phyloP scores from a whole-genome alignment of 2,329 filamentous ascomycete species.

The Aspergillus puulaauensis region DNA sequence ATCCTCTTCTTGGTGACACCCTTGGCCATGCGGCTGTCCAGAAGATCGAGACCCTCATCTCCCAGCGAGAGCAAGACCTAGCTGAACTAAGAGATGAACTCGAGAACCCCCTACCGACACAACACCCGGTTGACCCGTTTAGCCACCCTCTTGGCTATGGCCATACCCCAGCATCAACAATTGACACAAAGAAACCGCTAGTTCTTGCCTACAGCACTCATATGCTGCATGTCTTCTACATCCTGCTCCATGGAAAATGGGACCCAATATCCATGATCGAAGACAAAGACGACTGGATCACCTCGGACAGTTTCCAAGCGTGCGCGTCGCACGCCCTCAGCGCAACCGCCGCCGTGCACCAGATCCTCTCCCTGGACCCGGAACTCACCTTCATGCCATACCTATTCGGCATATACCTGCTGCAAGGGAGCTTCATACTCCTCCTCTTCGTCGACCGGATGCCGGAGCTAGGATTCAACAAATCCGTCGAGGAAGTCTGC shows the following conservation, averaged over 20 bases:
- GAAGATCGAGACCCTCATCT: constrained; percentile 4
- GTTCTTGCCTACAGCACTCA: constrained; percentile 8
- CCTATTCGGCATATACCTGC: constrained; percentile 9
- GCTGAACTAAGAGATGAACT: background rate
- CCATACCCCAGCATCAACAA: background rate
- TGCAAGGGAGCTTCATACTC: constrained; percentile 10
- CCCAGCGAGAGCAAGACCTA: constrained; percentile 9
- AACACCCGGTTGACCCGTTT: too few species aligned
- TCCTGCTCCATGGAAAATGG: constrained; percentile 8
- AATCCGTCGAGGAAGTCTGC: constrained; percentile 10
- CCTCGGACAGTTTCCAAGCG: constrained; percentile 8
- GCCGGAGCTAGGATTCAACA: constrained; percentile 10
- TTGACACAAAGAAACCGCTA: constrained; percentile 1
- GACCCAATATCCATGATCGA: constrained; percentile 12
- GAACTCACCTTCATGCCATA: constrained; percentile 11
- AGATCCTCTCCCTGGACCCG: constrained; percentile 10
- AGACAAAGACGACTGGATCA: constrained; percentile 12
- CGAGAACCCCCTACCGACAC: background rate
- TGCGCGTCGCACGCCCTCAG: constrained; percentile 10
- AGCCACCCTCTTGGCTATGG: too few species aligned
- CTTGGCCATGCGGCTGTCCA: background rate
- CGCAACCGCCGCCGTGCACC: constrained; percentile 7
- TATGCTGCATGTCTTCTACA: constrained; percentile 11
- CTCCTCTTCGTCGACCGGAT: constrained; percentile 9
- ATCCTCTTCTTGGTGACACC: constrained; percentile 5